Base-by-base conservation (phyloP, 805 yeast genomes). In the Kodamaea lidongshanica region DNA sequence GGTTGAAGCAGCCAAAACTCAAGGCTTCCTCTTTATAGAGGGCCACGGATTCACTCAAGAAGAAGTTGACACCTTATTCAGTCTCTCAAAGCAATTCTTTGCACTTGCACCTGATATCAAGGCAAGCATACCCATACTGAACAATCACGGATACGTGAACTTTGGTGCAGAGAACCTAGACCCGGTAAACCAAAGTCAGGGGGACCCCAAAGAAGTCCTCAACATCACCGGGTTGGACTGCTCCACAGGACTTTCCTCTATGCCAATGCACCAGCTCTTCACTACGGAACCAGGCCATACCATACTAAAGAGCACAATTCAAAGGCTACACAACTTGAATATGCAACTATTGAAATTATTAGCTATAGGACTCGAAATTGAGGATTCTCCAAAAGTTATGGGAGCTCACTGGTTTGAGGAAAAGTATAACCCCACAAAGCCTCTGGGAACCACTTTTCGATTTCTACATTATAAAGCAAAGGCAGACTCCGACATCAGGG, bases 151-250 rank as follows among this genome's bases (percentile, higher is more conserved):
- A 3, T 78, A 78, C 46, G 70, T 80, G 4, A 53, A 61, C 19
- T 61, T 66, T 40, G 70, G 71, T 12, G 71, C 65, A 25, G 86
- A 78, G 48, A 73, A 61, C 41, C 60, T 62, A 39, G 66, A 61
- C 31, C 65, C 67, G 2, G 15, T 35, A 3, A 33, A 46, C 12
- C 61, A 56, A 25, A 52, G 50, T 28, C 42, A 43, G 24, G 79
- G 79, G 4, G 83, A 77, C 48, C 79, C 77, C 21, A 77, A 77
- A 43, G 81, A 77, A 48, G 84, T 81, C 1, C 74, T 78, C 57
- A 83, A 84, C 46, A 74, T 82, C 50, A 74, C 79, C 25, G 49
- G 58, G 12, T 60, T 79, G 42, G 54, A 75, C 41, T 65, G 74
- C 35, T 35, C 41, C 15, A 65, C 70, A 6, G 86, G 84, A 1